Conservation (phyloP, 306 rosid species). For the Cicer arietinum region DNA sequence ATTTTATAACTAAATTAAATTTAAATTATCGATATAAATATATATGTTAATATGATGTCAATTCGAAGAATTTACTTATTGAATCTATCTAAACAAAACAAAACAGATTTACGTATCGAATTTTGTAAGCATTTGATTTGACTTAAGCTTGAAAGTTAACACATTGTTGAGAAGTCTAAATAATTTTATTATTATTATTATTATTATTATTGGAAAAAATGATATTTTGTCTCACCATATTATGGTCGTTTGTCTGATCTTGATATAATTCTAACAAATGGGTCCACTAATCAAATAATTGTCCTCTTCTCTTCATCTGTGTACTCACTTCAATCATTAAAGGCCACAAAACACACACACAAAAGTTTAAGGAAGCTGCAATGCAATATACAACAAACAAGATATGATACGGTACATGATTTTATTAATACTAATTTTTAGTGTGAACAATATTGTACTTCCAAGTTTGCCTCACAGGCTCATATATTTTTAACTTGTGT, state of each 20-base stretch:
- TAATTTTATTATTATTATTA: background rate
- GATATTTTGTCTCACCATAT: background rate
- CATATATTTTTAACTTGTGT: background rate
- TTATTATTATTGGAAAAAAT: background rate
- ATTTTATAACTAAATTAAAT: too few species aligned
- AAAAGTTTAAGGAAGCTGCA: background rate
- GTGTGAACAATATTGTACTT: too few species aligned
- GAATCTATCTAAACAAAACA: too few species aligned
- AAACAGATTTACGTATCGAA: too few species aligned
- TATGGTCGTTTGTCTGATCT: background rate
- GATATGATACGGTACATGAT: conserved; percentile 1
- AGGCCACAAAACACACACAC: background rate
- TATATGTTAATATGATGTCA: too few species aligned
- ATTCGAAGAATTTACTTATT: too few species aligned
- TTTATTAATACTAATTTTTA: background rate
- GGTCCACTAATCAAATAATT: background rate
- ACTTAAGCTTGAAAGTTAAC: background rate
- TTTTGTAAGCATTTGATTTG: background rate
- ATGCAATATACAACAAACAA: background rate
- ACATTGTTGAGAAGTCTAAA: background rate
- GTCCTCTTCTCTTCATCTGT: background rate
- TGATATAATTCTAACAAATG: background rate
- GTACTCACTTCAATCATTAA: conserved; percentile 9
- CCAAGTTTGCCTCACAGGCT: too few species aligned
- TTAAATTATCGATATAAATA: too few species aligned